A percentile compares a stretch with the other conserved stretches of the same genome.
phyloP scores from a whole-genome alignment of 805 yeast species.

The Candida incommunis region DNA sequence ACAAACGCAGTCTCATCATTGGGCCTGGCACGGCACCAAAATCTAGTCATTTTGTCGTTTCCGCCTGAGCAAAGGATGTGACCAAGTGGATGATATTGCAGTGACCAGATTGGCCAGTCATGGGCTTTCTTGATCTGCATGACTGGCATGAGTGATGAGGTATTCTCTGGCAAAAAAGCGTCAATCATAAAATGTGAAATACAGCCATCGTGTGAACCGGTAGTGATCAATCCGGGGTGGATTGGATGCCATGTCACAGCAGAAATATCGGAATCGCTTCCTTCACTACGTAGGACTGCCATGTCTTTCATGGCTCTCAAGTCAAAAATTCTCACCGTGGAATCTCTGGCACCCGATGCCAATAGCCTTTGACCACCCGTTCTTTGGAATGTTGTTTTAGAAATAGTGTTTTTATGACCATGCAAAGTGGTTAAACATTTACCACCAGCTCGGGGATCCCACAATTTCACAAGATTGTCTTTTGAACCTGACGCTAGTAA shows the following conservation, averaged over 20 bases:
- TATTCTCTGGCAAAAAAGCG: constrained; percentile 16
- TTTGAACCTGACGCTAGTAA: constrained; percentile 86
- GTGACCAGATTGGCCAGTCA: constrained; percentile 78
- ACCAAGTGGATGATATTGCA: constrained; percentile 90
- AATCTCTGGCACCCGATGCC: constrained; percentile 81
- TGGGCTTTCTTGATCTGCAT: constrained; percentile 75
- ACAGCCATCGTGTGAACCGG: constrained; percentile 85
- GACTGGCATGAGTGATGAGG: constrained; percentile 20
- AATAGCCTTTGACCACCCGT: constrained; percentile 55
- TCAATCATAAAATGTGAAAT: constrained; percentile 64
- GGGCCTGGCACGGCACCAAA: constrained; percentile 91
- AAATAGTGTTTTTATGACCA: constrained; percentile 91
- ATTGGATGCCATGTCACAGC: constrained; percentile 88
- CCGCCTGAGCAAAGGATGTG: constrained; percentile 86
- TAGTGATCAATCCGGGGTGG: constrained; percentile 62
- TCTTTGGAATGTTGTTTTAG: constrained; percentile 74
- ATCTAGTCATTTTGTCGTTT: constrained; percentile 79
- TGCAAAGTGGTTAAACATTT: constrained; percentile 66
- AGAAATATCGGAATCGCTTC: constrained; percentile 72
- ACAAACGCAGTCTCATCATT: constrained; percentile 71
- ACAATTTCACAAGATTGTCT: constrained; percentile 80
- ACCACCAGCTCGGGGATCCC: constrained; percentile 81
- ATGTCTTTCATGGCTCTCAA: constrained; percentile 72
- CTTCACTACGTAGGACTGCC: constrained; percentile 54
- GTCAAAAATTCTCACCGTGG: constrained; percentile 79